Evolutionary conservation across 352 stramenopile species (phyloP).

Genomic region (Pythium rishiriense): DNA sequence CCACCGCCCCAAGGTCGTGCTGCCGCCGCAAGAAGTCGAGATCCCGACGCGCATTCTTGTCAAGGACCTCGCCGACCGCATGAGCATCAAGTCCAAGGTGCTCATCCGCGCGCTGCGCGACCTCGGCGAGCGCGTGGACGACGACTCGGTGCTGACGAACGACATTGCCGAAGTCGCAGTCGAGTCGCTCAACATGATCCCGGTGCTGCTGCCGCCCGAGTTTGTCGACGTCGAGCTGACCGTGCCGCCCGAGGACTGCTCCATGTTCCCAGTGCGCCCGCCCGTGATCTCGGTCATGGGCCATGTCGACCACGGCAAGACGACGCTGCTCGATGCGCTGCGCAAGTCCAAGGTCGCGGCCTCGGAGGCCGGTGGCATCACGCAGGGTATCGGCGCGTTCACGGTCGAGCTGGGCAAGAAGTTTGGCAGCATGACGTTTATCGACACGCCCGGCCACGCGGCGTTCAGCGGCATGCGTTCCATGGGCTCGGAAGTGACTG

Average conservation of each 20-base stretch:
- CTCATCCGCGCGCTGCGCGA: conserved; percentile 66
- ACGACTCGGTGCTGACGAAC: conserved; percentile 71
- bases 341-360: conserved; percentile 91
- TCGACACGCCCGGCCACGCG: conserved; percentile 99
- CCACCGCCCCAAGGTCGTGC: conserved; percentile 35
- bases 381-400: conserved; percentile 97
- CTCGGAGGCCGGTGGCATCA: conserved; percentile 98
- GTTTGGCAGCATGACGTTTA: conserved; percentile 91
- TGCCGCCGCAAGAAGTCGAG: conserved; percentile 71
- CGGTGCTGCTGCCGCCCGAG: conserved; percentile 74
- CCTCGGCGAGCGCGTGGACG: conserved; percentile 68
- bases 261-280: conserved; percentile 59
- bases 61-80: conserved; percentile 78
- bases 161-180: conserved; percentile 83
- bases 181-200: conserved; percentile 86
- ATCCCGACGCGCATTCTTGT: conserved; percentile 73
- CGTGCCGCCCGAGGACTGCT: conserved; percentile 59
- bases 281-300: conserved; percentile 99
- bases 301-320: conserved; percentile 99
- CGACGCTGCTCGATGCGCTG: conserved; percentile 96
- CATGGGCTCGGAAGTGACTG: conserved; percentile 96
- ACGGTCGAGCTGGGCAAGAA: conserved; percentile 93
- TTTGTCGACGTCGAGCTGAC: conserved; percentile 84
- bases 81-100: conserved; percentile 74
- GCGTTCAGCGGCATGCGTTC: conserved; percentile 98